Percentiles rank a stretch among this genome's conserved stretches.
Conservation (phyloP, 2,329 filamentous ascomycete species). For the Meredithiella fracta region DNA sequence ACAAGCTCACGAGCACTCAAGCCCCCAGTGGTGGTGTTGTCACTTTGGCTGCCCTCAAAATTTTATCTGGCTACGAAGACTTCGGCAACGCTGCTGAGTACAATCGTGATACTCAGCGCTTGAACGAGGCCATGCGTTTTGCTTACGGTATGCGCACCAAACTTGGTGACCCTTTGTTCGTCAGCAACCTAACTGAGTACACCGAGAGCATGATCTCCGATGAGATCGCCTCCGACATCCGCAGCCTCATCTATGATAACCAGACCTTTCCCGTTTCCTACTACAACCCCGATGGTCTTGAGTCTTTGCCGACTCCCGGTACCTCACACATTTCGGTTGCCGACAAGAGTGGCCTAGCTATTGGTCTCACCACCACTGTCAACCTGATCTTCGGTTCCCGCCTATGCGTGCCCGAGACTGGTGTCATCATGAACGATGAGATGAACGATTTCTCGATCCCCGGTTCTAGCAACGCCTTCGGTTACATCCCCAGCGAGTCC, state of each 20-base stretch:
- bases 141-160: slow-evolving; percentile 59
- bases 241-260: slow-evolving; percentile 28
- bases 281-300: slow-evolving; percentile 31
- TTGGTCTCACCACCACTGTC: slow-evolving; percentile 65
- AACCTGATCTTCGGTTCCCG: slow-evolving; percentile 66
- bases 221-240: slow-evolving; percentile 35
- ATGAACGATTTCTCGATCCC: slow-evolving; percentile 80
- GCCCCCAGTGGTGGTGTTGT: slow-evolving; percentile 63
- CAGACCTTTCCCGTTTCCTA: slow-evolving; percentile 24
- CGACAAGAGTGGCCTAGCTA: slow-evolving; percentile 53
- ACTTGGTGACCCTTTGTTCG: slow-evolving; percentile 62
- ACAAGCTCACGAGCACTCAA: slow-evolving; percentile 48
- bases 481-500: slow-evolving; percentile 59
- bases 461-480: slow-evolving; percentile 60
- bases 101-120: slow-evolving; percentile 52
- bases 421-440: slow-evolving; percentile 58
- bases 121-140: slow-evolving; percentile 75
- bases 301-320: slow-evolving; percentile 43
- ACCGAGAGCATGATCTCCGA: slow-evolving; percentile 51
- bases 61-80: slow-evolving; percentile 50
- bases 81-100: slow-evolving; percentile 39
- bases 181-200: slow-evolving; percentile 40
- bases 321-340: slow-evolving; percentile 52
- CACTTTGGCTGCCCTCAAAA: slow-evolving; percentile 56
- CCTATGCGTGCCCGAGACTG: slow-evolving; percentile 65